Conservation (phyloP, 495 filamentous ascomycete genomes). For the Peziza echinospora region DNA sequence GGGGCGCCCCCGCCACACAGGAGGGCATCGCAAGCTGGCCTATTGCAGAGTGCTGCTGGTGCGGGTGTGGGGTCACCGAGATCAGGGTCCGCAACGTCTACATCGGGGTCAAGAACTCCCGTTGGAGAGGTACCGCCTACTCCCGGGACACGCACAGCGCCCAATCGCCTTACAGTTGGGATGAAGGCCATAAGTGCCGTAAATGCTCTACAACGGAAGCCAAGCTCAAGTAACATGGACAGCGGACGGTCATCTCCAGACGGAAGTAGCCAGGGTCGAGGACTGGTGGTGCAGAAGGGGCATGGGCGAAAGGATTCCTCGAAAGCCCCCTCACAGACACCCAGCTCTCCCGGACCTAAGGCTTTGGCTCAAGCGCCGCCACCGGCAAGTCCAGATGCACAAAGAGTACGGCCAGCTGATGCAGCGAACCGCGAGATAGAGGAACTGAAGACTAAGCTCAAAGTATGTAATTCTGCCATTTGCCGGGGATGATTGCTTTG, state of each 20-base stretch:
- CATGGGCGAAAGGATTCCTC: slow-evolving; percentile 9
- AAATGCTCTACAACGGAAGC: neutral
- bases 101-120: neutral
- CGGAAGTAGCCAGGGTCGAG: too few relatives aligned
- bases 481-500: slow-evolving; percentile 43
- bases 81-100: neutral
- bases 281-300: neutral
- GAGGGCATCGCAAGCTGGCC: too few relatives aligned
- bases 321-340: slow-evolving; percentile 5
- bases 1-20: slow-evolving; percentile 9
- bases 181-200: neutral
- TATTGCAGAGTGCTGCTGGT: too few relatives aligned
- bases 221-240: too few relatives aligned
- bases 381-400: neutral
- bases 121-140: neutral
- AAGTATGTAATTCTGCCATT: slow-evolving; percentile 19
- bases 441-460: slow-evolving; percentile 17
- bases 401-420: neutral
- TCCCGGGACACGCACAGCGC: neutral
- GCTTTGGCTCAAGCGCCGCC: too few relatives aligned
- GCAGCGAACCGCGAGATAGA: neutral
- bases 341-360: too few relatives aligned
- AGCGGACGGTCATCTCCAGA: too few relatives aligned
- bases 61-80: too few relatives aligned
- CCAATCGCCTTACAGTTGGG: neutral